A percentile compares a stretch with the other conserved stretches of the same genome.
Conservation (phyloP, 306 rosid genomes). For the Begonia fuchsioides region DNA sequence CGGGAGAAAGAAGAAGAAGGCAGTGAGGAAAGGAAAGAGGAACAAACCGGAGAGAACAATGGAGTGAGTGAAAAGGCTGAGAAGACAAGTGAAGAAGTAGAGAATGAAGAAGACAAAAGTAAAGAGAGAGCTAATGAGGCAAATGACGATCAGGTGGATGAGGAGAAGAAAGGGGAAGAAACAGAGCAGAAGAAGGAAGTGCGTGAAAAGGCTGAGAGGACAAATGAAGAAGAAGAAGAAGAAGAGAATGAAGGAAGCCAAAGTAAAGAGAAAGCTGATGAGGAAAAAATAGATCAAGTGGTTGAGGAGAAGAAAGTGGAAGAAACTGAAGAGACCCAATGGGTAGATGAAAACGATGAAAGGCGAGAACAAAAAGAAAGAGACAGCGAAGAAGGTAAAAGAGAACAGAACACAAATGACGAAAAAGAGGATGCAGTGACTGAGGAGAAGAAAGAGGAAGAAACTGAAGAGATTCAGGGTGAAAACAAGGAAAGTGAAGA, state of each 20-base stretch:
- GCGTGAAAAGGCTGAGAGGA: constrained; percentile 4
- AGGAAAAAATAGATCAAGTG: constrained; percentile 6
- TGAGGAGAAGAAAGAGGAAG: constrained; percentile 14
- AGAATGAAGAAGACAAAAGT: constrained; percentile 3
- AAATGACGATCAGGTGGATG: constrained; percentile 6
- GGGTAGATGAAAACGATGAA: constrained; percentile 13
- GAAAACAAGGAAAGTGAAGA: constrained; percentile 10
- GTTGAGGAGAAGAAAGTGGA: constrained; percentile 18
- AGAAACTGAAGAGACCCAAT: neutral
- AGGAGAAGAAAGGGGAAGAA: constrained; percentile 20
- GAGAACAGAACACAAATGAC: constrained; percentile 12
- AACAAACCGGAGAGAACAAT: constrained; percentile 3
- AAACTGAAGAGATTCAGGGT: constrained; percentile 3
- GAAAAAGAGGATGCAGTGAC: constrained; percentile 10
- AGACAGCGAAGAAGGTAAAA: constrained; percentile 2
- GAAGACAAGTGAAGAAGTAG: constrained; percentile 1
- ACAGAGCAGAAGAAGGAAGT: constrained; percentile 12
- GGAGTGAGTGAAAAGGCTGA: constrained; percentile 7
- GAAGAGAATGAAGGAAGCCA: constrained; percentile 1
- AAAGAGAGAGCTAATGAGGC: constrained; percentile 16
- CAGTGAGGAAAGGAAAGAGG: constrained; percentile 15
- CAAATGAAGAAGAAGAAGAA: neutral
- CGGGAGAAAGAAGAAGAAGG: constrained; percentile 24
- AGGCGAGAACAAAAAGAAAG: neutral
- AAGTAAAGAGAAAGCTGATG: constrained; percentile 15